Base-by-base conservation (phyloP, 2,329 filamentous ascomycete genomes). In the Cercospora sp. region DNA sequence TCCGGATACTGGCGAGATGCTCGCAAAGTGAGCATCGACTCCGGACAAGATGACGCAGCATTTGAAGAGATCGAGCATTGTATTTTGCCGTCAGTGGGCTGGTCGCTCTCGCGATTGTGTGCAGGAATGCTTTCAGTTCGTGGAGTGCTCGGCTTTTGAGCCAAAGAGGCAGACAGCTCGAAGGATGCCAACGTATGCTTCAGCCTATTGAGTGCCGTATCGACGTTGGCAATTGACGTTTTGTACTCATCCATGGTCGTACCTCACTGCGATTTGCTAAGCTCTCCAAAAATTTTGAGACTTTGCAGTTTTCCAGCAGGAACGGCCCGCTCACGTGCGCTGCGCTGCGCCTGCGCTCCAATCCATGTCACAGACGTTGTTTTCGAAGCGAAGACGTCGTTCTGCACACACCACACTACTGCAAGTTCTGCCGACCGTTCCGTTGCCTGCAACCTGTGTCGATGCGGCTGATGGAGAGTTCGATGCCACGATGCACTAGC, bases 161-260 rank as follows among this genome's bases (percentile, higher is more conserved):
- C 59, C 58, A 63, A 63, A 5, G 71, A 67, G n/a, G 66, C 58
- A 30, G 67, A 64, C n/a, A 74, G 53, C 31, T 71, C 73, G 70
- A 76, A 77, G 7, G 75, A 75, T 10, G 70, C 74, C 45, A 77
- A 64, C 18, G 75, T 77, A 51, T 74, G 72, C 51, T 76, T 77
- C 57, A 77, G 69, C 5, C 75, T 68, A n/a, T 67, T 70, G 62
- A 77, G 65, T 16, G 75, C 75, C 26, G 70, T 73, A 59, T 77
- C 75, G 13, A 77, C 75, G 59, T 72, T 72, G 39, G 74, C 69
- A 9, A 77, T 72, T 3, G 75, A 74, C 28, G 70, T 70, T 57
- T 73, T 70, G 67, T 77, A 76, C 31, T 72, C 62, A 30, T 77
- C 75, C 73, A 77, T 77, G 51, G 20, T 70, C 20, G 63, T 26